Conservation (phyloP, 805 yeast species). For the Candida oleophila region DNA sequence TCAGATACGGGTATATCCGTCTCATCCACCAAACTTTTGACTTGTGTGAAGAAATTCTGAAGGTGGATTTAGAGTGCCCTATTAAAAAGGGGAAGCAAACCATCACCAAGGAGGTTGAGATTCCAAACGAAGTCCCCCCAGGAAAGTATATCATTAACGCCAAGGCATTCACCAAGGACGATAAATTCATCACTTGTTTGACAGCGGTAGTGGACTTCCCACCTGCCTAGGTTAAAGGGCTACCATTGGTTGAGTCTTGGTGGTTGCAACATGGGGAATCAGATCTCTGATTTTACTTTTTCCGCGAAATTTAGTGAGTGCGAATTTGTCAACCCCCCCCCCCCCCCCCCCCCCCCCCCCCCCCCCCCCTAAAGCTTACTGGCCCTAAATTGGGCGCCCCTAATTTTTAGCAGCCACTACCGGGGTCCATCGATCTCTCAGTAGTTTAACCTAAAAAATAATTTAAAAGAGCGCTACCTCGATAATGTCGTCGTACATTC, state of each 20-base stretch:
- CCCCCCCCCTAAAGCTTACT: too few species aligned
- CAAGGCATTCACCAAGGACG: constrained; percentile 84
- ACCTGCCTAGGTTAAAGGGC: constrained; percentile 12
- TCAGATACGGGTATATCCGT: constrained; percentile 87
- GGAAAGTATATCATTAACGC: constrained; percentile 87
- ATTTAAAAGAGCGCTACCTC: too few species aligned
- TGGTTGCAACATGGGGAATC: too few species aligned
- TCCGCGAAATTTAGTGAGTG: not conserved
- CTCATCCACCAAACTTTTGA: constrained; percentile 88
- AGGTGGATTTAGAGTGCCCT: constrained; percentile 87
- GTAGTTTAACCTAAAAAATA: too few species aligned
- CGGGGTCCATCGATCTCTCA: too few species aligned
- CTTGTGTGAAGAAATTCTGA: constrained; percentile 80
- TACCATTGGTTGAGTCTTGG: not conserved
- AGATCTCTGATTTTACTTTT: too few species aligned
- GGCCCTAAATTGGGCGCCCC: not conserved
- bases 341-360: too few species aligned
- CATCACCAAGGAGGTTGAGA: constrained; percentile 69
- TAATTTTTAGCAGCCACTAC: too few species aligned
- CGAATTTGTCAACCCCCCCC: too few species aligned
- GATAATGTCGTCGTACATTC: too few species aligned
- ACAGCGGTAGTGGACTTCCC: constrained; percentile 68
- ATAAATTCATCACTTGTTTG: constrained; percentile 79
- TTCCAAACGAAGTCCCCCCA: constrained; percentile 93
- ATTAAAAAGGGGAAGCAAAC: constrained; percentile 65